Base-by-base conservation (phyloP, 495 filamentous ascomycete species). In the Penicillium subrubescens region DNA sequence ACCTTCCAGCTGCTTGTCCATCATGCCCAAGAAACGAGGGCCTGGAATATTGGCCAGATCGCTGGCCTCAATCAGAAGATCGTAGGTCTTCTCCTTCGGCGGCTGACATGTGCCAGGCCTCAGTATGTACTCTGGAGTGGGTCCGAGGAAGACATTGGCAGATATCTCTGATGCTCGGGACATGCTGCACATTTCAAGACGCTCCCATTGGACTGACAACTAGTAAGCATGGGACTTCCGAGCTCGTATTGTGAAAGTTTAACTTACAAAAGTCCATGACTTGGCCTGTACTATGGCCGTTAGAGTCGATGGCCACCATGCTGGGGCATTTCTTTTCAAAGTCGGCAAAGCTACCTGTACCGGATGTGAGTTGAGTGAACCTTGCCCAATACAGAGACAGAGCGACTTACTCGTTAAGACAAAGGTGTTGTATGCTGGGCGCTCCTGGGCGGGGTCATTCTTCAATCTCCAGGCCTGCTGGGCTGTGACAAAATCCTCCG, bases 181-280 rank as follows among this genome's bases (percentile, higher is more conserved):
- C 94, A 99, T 97, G 60, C 83, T 82, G 74, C 88, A 92, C 95
- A 99, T 99, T 73, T 99, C 95, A 46, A 87, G 66, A 55, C 94
- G 86, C 75, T 99, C 95, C 77, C 90, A 91, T 68, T 95, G 89
- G 74, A 91, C 88, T 89, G 23, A 10, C 12, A 27, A 35, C 39
- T 57, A 50, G 19, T 60, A 19, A 57, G 21, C 17, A 37, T 27
- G 33, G 17, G 17, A n/a, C 39, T 23, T 27, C 15, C 8, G n/a
- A 29, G 27, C 7, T 27, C n/a, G 19, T 31, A 7, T 15, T 43
- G 33, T 41, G 15, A 19, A 33, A 58, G 19, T 4, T 15, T 25
- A 19, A 80, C 86, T 78, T 73, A 90, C 88, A 90, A 71, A 99
- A 96, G 74, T 97, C 94, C 67, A 96, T 82, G n/a, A 93, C 87